Base-by-base conservation (phyloP, 192 early-diverging fungal genomes). In the Backusella parvicylindrica region DNA sequence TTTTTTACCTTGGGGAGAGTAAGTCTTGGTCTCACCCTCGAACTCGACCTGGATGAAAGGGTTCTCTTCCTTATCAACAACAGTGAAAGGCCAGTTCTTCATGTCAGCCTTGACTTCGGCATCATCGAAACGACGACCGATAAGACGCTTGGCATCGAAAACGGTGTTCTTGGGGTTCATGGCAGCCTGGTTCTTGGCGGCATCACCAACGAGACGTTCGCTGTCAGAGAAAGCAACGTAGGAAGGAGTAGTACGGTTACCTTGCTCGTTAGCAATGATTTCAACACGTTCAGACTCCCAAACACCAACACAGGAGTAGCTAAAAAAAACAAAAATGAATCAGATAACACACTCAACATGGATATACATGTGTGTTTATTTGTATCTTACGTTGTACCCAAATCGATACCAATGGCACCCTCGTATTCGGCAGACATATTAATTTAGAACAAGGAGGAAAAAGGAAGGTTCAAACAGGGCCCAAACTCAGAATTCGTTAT, bases 261-360 rank as follows among this genome's bases (percentile, higher is more conserved):
- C 94, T 85, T 94, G 92, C 85, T 94, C 92, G 87, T 94, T 95
- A 81, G 92, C 90, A 84, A 94, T 96, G 85, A 99, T 98, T 85
- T 99, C 98, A 70, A 99, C 97, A 73, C 91, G 89, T 67, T 93
- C 96, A 85, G 97, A 92, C 89, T 95, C 90, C 88, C 89, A 95
- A 56, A 98, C 93, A 82, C 77, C 81, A 75, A 95, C 92, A 82
- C 92, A 95, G 73, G 94, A 95, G 92, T 99, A 99, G 82, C 95
- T 99, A 88, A 89, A 95, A 93, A 84, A 96, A 37, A 64, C 12
- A 67, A 67, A 36, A 21, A 36, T 12, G 33, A n/a, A 36, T 56
- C 23, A 26, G 50, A 23, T 56, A 21, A 12, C 6, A 13, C 6
- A 23, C 7, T 67, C 56, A 97, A 89, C 76, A 93, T 69, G 36